These are phyloP conservation scores for Fonsecaea multimorphosa DNA, from an alignment of 2,329 filamentous ascomycete species.

Conservation along the genomic window DNA sequence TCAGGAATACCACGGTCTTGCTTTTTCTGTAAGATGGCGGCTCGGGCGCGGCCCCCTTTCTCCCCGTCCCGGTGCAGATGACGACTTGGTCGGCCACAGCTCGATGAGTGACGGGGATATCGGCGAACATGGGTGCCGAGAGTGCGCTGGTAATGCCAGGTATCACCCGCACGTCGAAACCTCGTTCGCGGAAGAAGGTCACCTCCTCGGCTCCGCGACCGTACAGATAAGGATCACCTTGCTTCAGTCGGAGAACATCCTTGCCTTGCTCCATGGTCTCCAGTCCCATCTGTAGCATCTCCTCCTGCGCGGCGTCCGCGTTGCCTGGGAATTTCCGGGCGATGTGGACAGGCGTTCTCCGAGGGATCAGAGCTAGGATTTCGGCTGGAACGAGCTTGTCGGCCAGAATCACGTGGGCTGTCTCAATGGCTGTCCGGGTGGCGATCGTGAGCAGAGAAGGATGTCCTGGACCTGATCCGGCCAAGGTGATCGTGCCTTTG, in stretches of 20 bases:
- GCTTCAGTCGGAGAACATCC: conserved; percentile 87
- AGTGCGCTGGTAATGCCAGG: conserved; percentile 91
- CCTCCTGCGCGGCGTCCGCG: conserved; percentile 89
- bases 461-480: conserved; percentile 90
- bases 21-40: conserved; percentile 78
- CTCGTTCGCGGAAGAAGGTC: conserved; percentile 76
- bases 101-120: conserved; percentile 85
- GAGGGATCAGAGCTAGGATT: conserved; percentile 87
- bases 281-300: conserved; percentile 80
- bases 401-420: conserved; percentile 57
- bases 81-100: conserved; percentile 90
- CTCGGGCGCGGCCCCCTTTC: conserved; percentile 82
- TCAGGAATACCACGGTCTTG: conserved; percentile 89
- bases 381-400: conserved; percentile 70
- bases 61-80: conserved; percentile 93
- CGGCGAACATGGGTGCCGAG: conserved; percentile 84
- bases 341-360: conserved; percentile 86
- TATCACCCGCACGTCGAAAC: conserved; percentile 74
- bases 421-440: conserved; percentile 55
- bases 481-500: conserved; percentile 78
- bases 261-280: conserved; percentile 71
- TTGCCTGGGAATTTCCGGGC: conserved; percentile 98
- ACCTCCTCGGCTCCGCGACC: conserved; percentile 94
- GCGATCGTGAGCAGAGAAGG: conserved; percentile 84
- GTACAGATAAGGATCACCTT: conserved; percentile 96